Evolutionary conservation across 768 basidiomycete species (phyloP), one percentile per base, ranked within the genome.

Genomic region (Gymnopilus junonius): DNA sequence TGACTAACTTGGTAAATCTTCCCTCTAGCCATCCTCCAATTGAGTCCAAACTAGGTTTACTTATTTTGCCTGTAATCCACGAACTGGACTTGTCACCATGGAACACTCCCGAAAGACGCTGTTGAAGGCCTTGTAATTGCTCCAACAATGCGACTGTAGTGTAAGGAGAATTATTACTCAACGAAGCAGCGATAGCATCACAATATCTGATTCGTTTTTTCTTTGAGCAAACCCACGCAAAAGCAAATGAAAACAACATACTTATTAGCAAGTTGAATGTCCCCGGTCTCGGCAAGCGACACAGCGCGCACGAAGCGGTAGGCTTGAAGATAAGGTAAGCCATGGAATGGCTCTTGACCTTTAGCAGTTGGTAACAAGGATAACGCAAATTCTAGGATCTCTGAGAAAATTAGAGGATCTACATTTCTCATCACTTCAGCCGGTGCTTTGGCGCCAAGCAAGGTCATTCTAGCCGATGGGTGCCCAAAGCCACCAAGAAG

Each of bases 11-110:
- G 15, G 94, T 94, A 71, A 99, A 87, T 17, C 92, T 87, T 12
- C 93, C 91, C 76, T 95, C 97, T 25, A 99, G 82, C 91, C 95
- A 98, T 45, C 88, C 90, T 27, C 95, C 92, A 53, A 99, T 87
- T 34, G 89, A 90, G 73, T 98, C 95, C 48, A 99, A 82, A 63
- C 93, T 97, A 2, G 97, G 95, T 69, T 96, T 95, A 35, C 88
- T 83, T 65, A 96, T 82, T 73, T 94, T 95, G n/a, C 87, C 83
- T 12, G 87, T 82, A 59, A 95, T 94, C 95, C 95, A 97, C 0
- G 93, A 94, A 11, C 83, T 85, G 2, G 85, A 80, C 75, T 93
- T 94, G 70, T 95, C 93, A 39, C 86, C 78, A 32, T 89, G 85
- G 39, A 90, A 85, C 20, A 89, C 82, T 53, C 91, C 89, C 45